Evolutionary conservation across 164 flowering plant species (phyloP), one percentile per base, ranked within the genome.

Genomic region (Sedum album): DNA sequence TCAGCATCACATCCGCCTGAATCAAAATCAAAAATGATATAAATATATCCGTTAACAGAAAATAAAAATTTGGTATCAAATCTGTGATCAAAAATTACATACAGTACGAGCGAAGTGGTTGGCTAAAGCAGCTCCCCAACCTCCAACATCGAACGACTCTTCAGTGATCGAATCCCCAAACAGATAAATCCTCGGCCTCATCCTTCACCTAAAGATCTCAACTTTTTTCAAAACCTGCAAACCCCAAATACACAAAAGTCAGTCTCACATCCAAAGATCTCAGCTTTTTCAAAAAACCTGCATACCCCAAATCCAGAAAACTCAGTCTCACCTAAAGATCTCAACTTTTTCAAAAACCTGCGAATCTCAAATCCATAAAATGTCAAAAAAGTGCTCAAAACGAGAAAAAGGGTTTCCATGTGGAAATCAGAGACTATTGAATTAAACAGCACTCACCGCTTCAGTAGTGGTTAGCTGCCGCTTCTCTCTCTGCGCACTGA

Each of bases 81-180:
- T 57, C 62, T 4, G 0, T 26, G 21, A 66, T 28, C 17, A n/a
- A 30, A 14, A 8, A 18, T 1, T 2, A n/a, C n/a, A n/a, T 81
- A 86, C 96, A 81, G 75, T 71, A 76, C 94, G 89, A 71, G 81
- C 70, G 80, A 88, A 85, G 55, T 82, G 82, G 69, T 87, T 31
- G 21, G 90, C 82, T 9, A 92, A 86, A 60, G 86, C 69, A 53
- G 96, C 81, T 36, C 89, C 96, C 96, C 96, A 88, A 11, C 93
- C 97, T 21, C 88, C 88, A 31, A 70, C 73, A 0, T 20, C 69
- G 68, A 84, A 92, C 30, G 97, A 89, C 25, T 62, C 78, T 66
- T 92, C 96, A 8, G 97, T 92, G 60, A 92, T 92, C 33, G 97
- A 90, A 74, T 92, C 96, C 21, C 97, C 97, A 31, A 90, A 88